Evolutionary conservation across 2,329 filamentous ascomycete genomes (phyloP), one percentile per base, ranked within the genome.

Genomic region (Colletotrichum euphorbiae): DNA sequence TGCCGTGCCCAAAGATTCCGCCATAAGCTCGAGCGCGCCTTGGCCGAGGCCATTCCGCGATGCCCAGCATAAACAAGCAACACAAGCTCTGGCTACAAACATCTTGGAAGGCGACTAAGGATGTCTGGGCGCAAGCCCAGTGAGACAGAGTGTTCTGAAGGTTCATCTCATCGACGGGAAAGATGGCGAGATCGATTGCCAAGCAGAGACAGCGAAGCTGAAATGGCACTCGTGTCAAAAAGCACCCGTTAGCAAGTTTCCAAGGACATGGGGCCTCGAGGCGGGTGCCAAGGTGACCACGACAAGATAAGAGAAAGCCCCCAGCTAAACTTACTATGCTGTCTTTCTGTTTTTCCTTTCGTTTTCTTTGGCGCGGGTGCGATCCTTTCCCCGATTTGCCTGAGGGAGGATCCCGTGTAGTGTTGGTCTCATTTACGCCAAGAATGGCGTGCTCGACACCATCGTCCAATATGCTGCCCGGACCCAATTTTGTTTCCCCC

Each of bases 401-500:
- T 17, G 57, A 62, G 59, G 59, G 59, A 57, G 59, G 51, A 56
- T 50, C 21, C 33, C 38, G 21, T 61, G 58, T 36, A 46, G 38
- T 45, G 61, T 57, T 68, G 54, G 61, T 54, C 65, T 68, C 65
- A 68, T 68, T 68, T 65, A 17, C 65, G 65, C 65, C 65, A 68
- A 68, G 65, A 40, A 68, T 68, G 46, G 65, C 65, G 65, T 68
- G 65, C 65, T 68, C 61, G n/a, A 65, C 61, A 65, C 61, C 65
- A 68, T 68, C 38, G 42, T 68, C 65, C 65, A 59, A 68, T 59
- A 65, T 68, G 65, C 61, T 59, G 55, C 54, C 61, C 54, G 45
- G 61, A 28, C 61, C 65, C 54, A 55, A 45, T 65, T 68, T 64
- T 52, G 12, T 31, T 13, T 43, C 13, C 46, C 48, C 31, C 3